Evolutionary conservation across 495 filamentous ascomycete species (phyloP).

Genomic region (Neurospora tetrasperma): DNA sequence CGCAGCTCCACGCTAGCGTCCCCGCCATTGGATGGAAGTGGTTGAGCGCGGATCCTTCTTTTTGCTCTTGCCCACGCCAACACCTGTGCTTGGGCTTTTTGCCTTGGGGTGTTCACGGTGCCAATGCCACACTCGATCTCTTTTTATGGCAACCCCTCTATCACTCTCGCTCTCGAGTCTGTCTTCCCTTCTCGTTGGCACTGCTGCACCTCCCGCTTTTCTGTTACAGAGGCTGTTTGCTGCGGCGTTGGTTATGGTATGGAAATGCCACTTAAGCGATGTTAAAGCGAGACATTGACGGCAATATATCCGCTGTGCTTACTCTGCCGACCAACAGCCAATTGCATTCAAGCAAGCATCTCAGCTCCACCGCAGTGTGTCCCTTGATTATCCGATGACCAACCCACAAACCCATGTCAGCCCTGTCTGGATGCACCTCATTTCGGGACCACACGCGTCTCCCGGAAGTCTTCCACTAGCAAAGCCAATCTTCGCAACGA

Average conservation of each 20-base stretch:
- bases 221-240: not conserved
- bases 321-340: not conserved
- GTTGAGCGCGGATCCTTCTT: slow-evolving; percentile 17
- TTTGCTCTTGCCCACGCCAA: slow-evolving; percentile 1
- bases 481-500: not conserved
- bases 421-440: not conserved
- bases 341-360: not conserved
- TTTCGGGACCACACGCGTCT: not conserved
- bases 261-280: slow-evolving; percentile 3
- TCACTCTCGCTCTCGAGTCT: too few species aligned
- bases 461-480: not conserved
- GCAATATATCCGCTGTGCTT: not conserved
- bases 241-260: slow-evolving; percentile 8
- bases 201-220: not conserved
- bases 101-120: slow-evolving; percentile 12
- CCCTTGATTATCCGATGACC: not conserved
- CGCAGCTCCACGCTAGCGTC: slow-evolving; percentile 13
- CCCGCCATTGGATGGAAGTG: slow-evolving; percentile 12
- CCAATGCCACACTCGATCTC: slow-evolving; percentile 11
- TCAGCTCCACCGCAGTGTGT: not conserved
- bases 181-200: not conserved
- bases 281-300: slow-evolving; percentile 7
- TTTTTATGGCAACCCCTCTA: not conserved
- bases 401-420: not conserved
- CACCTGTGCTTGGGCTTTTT: not conserved